Evolutionary conservation across 495 filamentous ascomycete species (phyloP), one percentile per base, ranked within the genome.

Genomic region (Tuber calosporum): DNA sequence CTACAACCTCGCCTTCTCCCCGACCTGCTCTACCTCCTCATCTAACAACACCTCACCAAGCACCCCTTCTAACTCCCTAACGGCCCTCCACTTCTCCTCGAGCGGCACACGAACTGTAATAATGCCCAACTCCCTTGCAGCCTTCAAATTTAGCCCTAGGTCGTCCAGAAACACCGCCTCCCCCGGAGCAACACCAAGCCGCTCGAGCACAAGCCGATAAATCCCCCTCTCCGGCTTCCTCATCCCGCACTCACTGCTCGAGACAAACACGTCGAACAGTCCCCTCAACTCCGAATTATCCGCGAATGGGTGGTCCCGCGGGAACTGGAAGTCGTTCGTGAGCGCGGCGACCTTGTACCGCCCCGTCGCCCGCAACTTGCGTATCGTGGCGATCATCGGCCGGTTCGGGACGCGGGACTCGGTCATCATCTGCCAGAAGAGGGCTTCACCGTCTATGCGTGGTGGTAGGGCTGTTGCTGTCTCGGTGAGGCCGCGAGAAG

Each of bases 361-460:
- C 26, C 89, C 88, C 17, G 85, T 87, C 9, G 84, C 86, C 72
- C 85, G 86, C 66, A 97, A 83, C 70, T 86, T 87, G 79, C 88
- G 84, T n/a, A 98, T 85, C 30, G 93, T 93, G 0, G 93, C 93
- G 72, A 88, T 91, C 89, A 99, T 94, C 83, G 89, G 90, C 41
- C 91, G 92, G 82, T 99, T 94, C 9, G 91, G 89, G 0, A 84
- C 82, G 1, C 89, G 85, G 0, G 91, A 89, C 43, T 86, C 82
- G 11, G 85, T 82, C 93, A 99, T 97, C 95, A 99, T 98, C 73
- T 89, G 88, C 88, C 90, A 91, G 86, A 98, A 97, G 15, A 99
- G 85, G 81, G 82, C 87, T 79, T 93, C 89, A 7, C 88, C 93
- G 80, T 97, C 91, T 43, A 99, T 85, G 3, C 85, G 79, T 0